A percentile compares a stretch with the other conserved stretches of the same genome.
These are phyloP conservation scores for Orbilia blumenaviensis DNA, from an alignment of 2,329 filamentous ascomycete species.

Conservation along the genomic window DNA sequence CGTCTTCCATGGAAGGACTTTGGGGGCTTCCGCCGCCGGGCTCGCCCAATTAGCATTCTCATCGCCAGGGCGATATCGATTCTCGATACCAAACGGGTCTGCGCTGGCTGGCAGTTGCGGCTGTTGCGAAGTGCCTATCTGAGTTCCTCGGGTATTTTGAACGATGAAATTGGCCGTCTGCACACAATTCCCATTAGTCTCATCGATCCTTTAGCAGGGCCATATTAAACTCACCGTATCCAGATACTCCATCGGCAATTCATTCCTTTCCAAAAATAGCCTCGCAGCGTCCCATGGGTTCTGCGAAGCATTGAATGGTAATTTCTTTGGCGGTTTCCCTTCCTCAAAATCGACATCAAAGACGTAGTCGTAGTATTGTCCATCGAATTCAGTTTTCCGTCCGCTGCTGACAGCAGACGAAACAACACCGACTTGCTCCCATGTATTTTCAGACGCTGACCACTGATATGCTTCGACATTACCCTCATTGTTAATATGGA, in stretches of 20 bases:
- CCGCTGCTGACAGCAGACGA: conserved; percentile 87
- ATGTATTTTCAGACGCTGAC: conserved; percentile 61
- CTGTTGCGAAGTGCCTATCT: conserved; percentile 71
- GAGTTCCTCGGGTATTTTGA: conserved; percentile 86
- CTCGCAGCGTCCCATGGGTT: conserved; percentile 92
- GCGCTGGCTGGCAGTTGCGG: conserved; percentile 62
- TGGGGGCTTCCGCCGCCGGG: conserved; percentile 63
- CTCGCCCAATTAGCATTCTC: conserved; percentile 61
- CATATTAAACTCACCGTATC: conserved; percentile 70
- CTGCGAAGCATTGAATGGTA: conserved; percentile 92
- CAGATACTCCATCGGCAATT: conserved; percentile 84
- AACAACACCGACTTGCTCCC: conserved; percentile 91
- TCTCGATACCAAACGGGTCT: conserved; percentile 81
- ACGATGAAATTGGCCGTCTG: conserved; percentile 84
- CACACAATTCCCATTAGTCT: background rate
- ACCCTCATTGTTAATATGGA: conserved; percentile 65
- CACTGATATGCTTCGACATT: conserved; percentile 57
- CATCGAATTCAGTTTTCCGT: conserved; percentile 79
- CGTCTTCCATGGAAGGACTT: conserved; percentile 77
- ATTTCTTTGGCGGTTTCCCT: conserved; percentile 87
- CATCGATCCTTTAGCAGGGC: background rate
- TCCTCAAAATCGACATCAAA: conserved; percentile 98
- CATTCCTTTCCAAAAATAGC: conserved; percentile 88
- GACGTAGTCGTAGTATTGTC: conserved; percentile 92
- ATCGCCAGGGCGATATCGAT: conserved; percentile 79